Base-by-base conservation (phyloP, 228 moss, liverwort and hornwort species). In the Sphagnum magellanicum region DNA sequence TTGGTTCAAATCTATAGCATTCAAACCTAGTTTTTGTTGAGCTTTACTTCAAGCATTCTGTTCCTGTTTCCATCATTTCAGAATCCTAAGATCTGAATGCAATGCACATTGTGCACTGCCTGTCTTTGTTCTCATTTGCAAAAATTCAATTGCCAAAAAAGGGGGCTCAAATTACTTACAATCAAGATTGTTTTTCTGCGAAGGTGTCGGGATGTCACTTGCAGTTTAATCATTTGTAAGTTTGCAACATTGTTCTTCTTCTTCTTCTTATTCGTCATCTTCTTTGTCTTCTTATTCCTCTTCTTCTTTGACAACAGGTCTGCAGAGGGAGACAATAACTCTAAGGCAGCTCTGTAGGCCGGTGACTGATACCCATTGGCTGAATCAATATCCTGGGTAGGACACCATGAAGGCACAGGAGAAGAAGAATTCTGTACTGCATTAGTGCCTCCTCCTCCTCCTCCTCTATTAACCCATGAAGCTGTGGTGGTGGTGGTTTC, bases 261-360 rank as follows among this genome's bases (percentile, higher is more conserved):
- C n/a, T 32, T 32, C 32, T 32, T 32, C 32, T 32, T 32, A 32
- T 32, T 32, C 3, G 32, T 32, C 32, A 32, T 32, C 32, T 32
- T 32, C 55, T 12, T 52, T 13, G 70, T 77, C 46, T 60, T 57
- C 16, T 59, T 47, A 32, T 32, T 32, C 76, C 68, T 67, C 60
- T 75, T 78, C 77, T 75, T 82, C 65, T 78, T 87, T 53, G 80
- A 17, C 4, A 74, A 67, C 0, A 78, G 78, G 71, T 87, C 83
- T 5, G 80, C 74, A 0, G 86, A 83, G 14, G 86, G 86, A 7
- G 83, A 83, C 76, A 87, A n/a, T 50, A 87, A 64, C 76, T 87
- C 83, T 74, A 87, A 51, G 1, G 86, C 83, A 5, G 86, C 86
- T 4, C 83, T 80, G 48, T 87, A 87, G n/a, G 86, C 86, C 0